Percentiles rank a stretch among this genome's conserved stretches.
phyloP scores from a whole-genome alignment of 73 alveolate species.

The Tetrahymena borealis region DNA sequence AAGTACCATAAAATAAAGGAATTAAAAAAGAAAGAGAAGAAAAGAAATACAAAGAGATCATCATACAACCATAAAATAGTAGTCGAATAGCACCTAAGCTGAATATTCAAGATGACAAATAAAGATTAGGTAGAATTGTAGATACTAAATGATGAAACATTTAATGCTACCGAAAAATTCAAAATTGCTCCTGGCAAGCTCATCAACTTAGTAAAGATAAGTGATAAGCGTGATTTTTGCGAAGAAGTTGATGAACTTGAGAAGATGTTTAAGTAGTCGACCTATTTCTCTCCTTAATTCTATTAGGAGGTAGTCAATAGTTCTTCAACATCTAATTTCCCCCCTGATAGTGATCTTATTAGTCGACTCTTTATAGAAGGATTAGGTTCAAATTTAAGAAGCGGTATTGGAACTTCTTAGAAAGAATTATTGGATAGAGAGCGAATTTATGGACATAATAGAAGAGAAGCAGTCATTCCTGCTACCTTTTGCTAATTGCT shows the following conservation, averaged over 20 bases:
- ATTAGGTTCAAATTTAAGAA: background rate
- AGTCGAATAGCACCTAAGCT: background rate
- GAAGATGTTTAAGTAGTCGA: background rate
- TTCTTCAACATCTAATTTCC: background rate
- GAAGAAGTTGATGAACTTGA: background rate
- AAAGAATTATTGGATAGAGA: slow-evolving; percentile 9
- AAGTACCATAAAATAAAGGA: background rate
- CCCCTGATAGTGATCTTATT: background rate
- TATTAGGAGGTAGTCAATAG: background rate
- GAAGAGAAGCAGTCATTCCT: slow-evolving; percentile 1
- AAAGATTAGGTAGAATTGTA: background rate
- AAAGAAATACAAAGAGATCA: background rate
- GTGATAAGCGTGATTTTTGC: background rate
- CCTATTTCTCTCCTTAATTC: background rate
- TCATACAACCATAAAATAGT: background rate
- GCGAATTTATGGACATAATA: slow-evolving; percentile 19
- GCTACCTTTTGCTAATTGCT: slow-evolving; percentile 34
- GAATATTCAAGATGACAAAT: background rate
- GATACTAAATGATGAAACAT: background rate
- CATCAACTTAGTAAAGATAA: background rate
- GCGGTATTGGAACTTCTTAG: background rate
- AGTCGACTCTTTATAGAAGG: background rate
- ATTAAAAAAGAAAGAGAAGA: background rate
- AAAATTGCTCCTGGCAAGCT: background rate
- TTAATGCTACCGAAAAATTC: background rate